Percentiles rank a stretch among this genome's conserved stretches.
phyloP scores from a whole-genome alignment of 2,329 filamentous ascomycete species.

The Diaporthe nobilis region DNA sequence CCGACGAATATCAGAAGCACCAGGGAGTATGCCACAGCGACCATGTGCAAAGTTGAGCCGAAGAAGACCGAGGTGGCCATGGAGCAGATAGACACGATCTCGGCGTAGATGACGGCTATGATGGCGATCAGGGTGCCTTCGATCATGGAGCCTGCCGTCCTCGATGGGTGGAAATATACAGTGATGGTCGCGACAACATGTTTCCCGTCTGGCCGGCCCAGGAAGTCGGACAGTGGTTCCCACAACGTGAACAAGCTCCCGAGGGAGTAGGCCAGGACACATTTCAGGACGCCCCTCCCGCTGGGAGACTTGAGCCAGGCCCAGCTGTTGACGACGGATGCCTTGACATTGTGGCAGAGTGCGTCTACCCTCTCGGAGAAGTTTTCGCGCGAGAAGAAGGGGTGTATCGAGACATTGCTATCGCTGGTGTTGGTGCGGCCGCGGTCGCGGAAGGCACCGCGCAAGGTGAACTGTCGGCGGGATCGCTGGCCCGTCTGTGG shows the following conservation, averaged over 20 bases:
- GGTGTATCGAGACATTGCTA: conserved; percentile 51
- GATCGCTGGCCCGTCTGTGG: conserved; percentile 89
- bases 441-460: conserved; percentile 61
- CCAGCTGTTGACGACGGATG: conserved; percentile 60
- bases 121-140: conserved; percentile 85
- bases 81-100: conserved; percentile 82
- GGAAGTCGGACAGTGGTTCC: conserved; percentile 76
- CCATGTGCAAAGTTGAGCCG: conserved; percentile 74
- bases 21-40: conserved; percentile 81
- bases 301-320: conserved; percentile 78
- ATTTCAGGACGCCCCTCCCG: conserved; percentile 88
- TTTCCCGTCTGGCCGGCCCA: conserved; percentile 91
- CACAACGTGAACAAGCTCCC: conserved; percentile 91
- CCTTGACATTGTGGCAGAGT: conserved; percentile 54
- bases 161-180: conserved; percentile 93
- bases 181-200: conserved; percentile 95
- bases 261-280: conserved; percentile 88
- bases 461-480: conserved; percentile 83
- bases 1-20: conserved; percentile 89
- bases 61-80: conserved; percentile 92
- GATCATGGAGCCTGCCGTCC: conserved; percentile 89
- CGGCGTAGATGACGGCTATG: conserved; percentile 83
- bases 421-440: conserved; percentile 45
- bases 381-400: conserved; percentile 54
- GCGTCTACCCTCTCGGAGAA: conserved; percentile 53